Evolutionary conservation across 441 rosid species (phyloP), one percentile per base, ranked within the genome.

Genomic region (Macaranga tanarius): DNA sequence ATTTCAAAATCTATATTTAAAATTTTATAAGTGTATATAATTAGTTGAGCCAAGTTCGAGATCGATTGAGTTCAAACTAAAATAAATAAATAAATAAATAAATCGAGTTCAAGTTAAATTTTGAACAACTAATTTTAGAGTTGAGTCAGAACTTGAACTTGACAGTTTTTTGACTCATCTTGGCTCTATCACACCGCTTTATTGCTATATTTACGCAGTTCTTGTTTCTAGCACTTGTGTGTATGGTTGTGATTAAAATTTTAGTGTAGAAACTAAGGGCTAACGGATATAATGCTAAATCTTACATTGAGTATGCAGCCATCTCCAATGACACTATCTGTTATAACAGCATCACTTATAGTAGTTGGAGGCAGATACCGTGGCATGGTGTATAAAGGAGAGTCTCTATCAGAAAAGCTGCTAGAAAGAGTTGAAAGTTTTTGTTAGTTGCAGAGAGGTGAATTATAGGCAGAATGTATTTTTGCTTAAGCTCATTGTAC

Each of bases 221-320:
- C 10, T 2, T 40, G 10, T 9, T 25, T 34, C 44, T 52, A 28
- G 16, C 13, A 1, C 57, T 5, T 73, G 51, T 40, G 40, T 17
- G 38, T 50, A 26, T 51, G 25, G 50, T 38, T 62, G 22, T n/a
- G 20, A 42, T 23, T 1, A 15, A 22, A 38, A 31, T 42, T 54
- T 67, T 2, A 31, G 28, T 19, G 34, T 15, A 69, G 42, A 42
- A 42, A 22, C 7, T 5, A 44, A 5, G 56, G 64, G 17, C 8
- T 58, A 59, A 42, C 38, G 15, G 28, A 68, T 22, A 7, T 54
- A 62, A 52, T 74, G 1, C 16, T 28, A 10, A 23, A 55, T 69
- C 87, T 82, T 88, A 92, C 97, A 79, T 89, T 75, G 71, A 92
- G 83, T 65, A 86, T 80, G 86, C 98, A 90, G 20, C 96, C 98